Conservation (phyloP, 1,284 basidiomycete species). For the Waitea zeae region DNA sequence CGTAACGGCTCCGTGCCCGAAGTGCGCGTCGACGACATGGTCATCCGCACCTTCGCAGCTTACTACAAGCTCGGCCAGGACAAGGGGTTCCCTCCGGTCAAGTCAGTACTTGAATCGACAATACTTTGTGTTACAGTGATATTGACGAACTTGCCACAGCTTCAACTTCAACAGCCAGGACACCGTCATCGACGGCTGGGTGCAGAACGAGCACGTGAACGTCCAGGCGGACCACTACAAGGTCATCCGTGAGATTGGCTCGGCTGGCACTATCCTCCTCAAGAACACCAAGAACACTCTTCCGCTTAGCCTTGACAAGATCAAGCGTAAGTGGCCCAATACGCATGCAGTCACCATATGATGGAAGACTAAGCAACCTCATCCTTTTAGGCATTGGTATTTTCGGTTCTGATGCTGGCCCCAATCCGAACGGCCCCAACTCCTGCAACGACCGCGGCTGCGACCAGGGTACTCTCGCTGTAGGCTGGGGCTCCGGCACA, state of each 20-base stretch:
- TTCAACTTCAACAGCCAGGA: slow-evolving; percentile 14
- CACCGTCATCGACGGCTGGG: not conserved
- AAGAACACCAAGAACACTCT: slow-evolving; percentile 39
- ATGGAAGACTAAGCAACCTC: not conserved
- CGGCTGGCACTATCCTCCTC: slow-evolving; percentile 38
- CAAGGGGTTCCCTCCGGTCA: slow-evolving; percentile 28
- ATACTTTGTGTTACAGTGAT: not conserved
- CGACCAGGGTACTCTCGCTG: slow-evolving; percentile 19
- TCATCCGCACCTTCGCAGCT: slow-evolving; percentile 17
- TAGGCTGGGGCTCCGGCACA: slow-evolving; percentile 24
- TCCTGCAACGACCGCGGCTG: slow-evolving; percentile 18
- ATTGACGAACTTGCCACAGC: slow-evolving; percentile 17
- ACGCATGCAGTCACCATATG: not conserved
- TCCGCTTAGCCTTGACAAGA: slow-evolving; percentile 21
- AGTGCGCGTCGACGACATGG: slow-evolving; percentile 17
- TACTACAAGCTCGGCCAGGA: slow-evolving; percentile 46
- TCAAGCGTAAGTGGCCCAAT: not conserved
- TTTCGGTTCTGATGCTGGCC: slow-evolving; percentile 23
- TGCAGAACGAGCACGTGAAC: not conserved
- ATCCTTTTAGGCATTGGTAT: not conserved
- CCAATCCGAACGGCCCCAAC: slow-evolving; percentile 23
- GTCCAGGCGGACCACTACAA: slow-evolving; percentile 29
- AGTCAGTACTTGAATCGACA: slow-evolving; percentile 6
- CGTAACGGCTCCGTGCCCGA: slow-evolving; percentile 23
- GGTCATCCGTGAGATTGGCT: slow-evolving; percentile 36